phyloP scores from a whole-genome alignment of 2,329 filamentous ascomycete genomes.

The Curvularia hawaiiensis region DNA sequence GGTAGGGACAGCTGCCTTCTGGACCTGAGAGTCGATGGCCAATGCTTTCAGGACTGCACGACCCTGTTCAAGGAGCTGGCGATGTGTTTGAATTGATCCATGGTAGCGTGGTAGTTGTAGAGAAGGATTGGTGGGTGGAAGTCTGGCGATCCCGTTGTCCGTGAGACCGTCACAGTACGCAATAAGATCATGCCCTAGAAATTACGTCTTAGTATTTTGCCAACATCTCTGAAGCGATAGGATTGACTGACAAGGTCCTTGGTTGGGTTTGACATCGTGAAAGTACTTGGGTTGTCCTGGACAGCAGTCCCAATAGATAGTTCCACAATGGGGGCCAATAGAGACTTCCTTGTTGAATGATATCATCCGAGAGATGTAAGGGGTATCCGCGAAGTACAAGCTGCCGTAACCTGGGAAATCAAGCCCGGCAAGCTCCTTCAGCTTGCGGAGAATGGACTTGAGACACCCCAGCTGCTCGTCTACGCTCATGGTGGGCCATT shows the following conservation, averaged over 20 bases:
- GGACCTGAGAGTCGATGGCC: conserved; percentile 31
- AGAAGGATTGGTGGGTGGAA: conserved; percentile 33
- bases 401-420: conserved; percentile 50
- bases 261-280: conserved; percentile 39
- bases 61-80: conserved; percentile 38
- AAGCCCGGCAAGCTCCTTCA: conserved; percentile 40
- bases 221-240: background rate
- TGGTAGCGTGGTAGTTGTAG: conserved; percentile 38
- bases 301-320: conserved; percentile 40
- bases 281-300: conserved; percentile 43
- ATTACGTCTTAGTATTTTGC: conserved; percentile 15
- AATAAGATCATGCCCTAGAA: conserved; percentile 43
- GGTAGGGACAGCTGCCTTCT: conserved; percentile 35
- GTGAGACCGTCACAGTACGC: conserved; percentile 47
- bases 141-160: conserved; percentile 46
- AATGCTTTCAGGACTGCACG: conserved; percentile 40
- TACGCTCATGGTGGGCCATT: conserved; percentile 41
- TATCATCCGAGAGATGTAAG: conserved; percentile 19
- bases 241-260: conserved; percentile 47
- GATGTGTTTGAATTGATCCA: conserved; percentile 44
- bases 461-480: conserved; percentile 25
- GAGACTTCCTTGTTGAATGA: conserved; percentile 28
- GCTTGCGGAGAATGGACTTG: conserved; percentile 33
- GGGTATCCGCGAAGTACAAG: conserved; percentile 32
- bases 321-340: conserved; percentile 40